Base-by-base conservation (phyloP, 352 stramenopile genomes). In the Pythium sukuiense region DNA sequence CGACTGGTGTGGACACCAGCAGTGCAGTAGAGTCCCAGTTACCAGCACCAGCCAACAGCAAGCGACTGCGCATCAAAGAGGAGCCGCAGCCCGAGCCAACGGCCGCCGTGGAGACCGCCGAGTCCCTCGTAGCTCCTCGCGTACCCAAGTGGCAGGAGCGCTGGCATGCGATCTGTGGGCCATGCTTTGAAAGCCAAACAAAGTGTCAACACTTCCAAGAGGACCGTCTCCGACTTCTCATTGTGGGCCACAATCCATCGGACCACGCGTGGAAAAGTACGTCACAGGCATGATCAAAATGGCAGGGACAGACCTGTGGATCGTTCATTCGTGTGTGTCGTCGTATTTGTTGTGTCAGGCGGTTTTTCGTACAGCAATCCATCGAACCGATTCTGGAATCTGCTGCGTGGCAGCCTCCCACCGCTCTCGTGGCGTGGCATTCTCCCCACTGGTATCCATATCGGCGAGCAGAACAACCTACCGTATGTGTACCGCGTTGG, bases 241-340 rank as follows among this genome's bases (percentile, higher is more conserved):
- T 97, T 61, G 83, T 96, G 1, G 90, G 90, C 0, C 88, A 96
- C 73, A 97, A 97, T 56, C 90, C 90, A 9, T 96, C 87, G 0
- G 85, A 96, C 37, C 87, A 96, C 77, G 90, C 90, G n/a, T 97
- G 90, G 89, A 73, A 81, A 45, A 90, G 79, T 80, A 65, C 63
- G 65, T 67, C 20, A n/a, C 24, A 2, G 13, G 3, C 41, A 37
- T 55, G 3, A 3, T 39, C 1, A 24, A 24, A 24, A 24, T 24
- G 20, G 20, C 20, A 24, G 20, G 20, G 20, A 24, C 20, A 33
- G 27, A 20, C 11, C n/a, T 33, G 18, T 8, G 33, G 20, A 59
- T 32, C 13, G 55, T 52, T 48, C 11, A 29, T 29, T 48, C 30
- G n/a, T 48, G 26, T 29, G 49, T 11, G 16, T 43, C 11, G 14